Evolutionary conservation across 345 rosid genomes (phyloP).

Genomic region (Camelina neglecta): DNA sequence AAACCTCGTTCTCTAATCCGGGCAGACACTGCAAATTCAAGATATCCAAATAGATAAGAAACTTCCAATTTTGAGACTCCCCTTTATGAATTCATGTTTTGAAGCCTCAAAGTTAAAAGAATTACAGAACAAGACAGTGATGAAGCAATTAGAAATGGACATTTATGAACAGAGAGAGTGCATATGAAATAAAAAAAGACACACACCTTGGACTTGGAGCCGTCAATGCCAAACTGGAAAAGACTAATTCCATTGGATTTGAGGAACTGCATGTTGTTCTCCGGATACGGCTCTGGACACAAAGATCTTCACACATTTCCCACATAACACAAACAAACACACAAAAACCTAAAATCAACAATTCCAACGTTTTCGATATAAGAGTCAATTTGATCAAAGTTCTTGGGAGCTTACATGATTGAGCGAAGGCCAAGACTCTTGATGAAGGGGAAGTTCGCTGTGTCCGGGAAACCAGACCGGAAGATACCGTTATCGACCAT

Average conservation of each 20-base stretch:
- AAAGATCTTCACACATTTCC: conserved; percentile 57
- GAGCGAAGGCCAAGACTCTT: conserved; percentile 90
- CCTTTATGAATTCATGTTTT: neutral
- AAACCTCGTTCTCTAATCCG: conserved; percentile 43
- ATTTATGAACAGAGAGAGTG: conserved; percentile 1
- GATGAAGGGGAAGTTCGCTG: conserved; percentile 87
- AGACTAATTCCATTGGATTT: conserved; percentile 82
- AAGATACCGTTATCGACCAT: conserved; percentile 95
- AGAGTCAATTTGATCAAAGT: neutral
- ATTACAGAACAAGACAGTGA: conserved; percentile 30
- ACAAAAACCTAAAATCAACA: conserved; percentile 32
- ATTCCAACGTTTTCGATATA: neutral
- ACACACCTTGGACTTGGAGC: conserved; percentile 82
- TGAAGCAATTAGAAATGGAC: neutral
- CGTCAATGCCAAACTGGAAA: conserved; percentile 89
- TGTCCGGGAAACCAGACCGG: conserved; percentile 94
- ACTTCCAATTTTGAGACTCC: neutral
- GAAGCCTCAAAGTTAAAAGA: neutral
- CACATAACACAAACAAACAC: neutral
- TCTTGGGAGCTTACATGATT: conserved; percentile 65
- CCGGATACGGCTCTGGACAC: conserved; percentile 95
- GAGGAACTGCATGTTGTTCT: conserved; percentile 69
- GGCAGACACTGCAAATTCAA: conserved; percentile 44
- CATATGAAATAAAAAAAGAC: neutral
- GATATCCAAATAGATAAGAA: conserved; percentile 4